These are phyloP conservation scores for Xylaria sp. DNA, from an alignment of 2,329 filamentous ascomycete genomes.

Conservation along the genomic window DNA sequence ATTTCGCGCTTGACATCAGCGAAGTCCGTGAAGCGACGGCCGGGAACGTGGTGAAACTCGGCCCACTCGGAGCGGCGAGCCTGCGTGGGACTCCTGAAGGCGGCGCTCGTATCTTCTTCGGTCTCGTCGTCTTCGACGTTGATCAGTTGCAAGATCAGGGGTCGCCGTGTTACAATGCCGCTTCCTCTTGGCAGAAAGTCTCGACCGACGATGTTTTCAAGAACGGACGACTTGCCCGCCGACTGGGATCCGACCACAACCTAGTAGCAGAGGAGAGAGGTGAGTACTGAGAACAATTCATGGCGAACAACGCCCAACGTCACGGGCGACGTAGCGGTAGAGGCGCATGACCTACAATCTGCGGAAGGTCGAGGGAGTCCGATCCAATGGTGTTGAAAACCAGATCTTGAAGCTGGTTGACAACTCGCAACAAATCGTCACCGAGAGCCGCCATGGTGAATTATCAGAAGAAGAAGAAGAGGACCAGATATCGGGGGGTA, in stretches of 20 bases:
- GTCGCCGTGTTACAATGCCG: constrained; percentile 91
- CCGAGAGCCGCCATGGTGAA: constrained; percentile 81
- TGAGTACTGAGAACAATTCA: constrained; percentile 11
- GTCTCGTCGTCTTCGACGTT: constrained; percentile 78
- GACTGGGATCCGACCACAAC: constrained; percentile 98
- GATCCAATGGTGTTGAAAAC: constrained; percentile 99
- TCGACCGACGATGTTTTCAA: constrained; percentile 97
- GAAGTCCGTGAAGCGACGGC: constrained; percentile 86
- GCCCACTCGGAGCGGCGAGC: constrained; percentile 70
- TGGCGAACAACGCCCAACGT: background rate
- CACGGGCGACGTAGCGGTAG: constrained; percentile 10
- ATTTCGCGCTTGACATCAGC: constrained; percentile 92
- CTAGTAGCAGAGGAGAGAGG: constrained; percentile 41
- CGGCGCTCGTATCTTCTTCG: constrained; percentile 58
- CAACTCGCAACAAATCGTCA: constrained; percentile 88
- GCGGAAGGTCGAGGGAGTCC: constrained; percentile 92
- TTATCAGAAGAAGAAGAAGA: background rate
- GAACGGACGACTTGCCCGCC: constrained; percentile 94
- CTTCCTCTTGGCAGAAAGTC: constrained; percentile 95
- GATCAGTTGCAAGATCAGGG: constrained; percentile 95
- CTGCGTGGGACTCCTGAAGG: constrained; percentile 73
- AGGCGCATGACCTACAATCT: constrained; percentile 68
- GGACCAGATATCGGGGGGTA: background rate
- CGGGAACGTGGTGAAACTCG: constrained; percentile 93
- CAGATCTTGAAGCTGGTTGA: constrained; percentile 97